Percentiles rank a stretch among this genome's conserved stretches.
Conservation (phyloP, 202 grass and related monocot species). For the Carex arenaria region DNA sequence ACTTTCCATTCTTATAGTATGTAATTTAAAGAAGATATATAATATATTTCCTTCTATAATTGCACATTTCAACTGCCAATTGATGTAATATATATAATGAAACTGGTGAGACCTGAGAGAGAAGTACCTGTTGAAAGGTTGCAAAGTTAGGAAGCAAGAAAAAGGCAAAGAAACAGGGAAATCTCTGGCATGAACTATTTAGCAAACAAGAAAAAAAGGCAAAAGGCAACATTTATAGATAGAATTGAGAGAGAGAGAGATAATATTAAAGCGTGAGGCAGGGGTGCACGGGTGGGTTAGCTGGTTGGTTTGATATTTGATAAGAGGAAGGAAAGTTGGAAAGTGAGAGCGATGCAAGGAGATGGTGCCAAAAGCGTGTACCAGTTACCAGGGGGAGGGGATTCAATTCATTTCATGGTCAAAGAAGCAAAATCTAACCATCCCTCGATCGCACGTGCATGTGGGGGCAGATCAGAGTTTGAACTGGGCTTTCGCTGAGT, state of each 20-base stretch:
- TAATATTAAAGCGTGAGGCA: neutral
- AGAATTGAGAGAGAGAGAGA: too few relatives aligned
- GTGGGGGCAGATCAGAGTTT: neutral
- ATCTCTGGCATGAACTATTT: constrained; percentile 4
- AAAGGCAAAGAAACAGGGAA: constrained; percentile 18
- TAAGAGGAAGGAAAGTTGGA: neutral
- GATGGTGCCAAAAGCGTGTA: neutral
- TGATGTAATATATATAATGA: neutral
- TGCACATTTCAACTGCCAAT: neutral
- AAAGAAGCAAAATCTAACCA: neutral
- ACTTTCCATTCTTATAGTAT: too few relatives aligned
- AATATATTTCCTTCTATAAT: neutral
- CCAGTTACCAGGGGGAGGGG: too few relatives aligned
- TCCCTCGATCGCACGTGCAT: neutral
- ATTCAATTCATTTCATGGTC: constrained; percentile 4
- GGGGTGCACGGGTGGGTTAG: constrained; percentile 1
- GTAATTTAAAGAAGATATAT: neutral
- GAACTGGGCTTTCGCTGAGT: neutral
- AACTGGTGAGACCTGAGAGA: neutral
- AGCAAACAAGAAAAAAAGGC: neutral
- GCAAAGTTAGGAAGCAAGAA: neutral
- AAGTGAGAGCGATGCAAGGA: constrained; percentile 4
- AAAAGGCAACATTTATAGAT: too few relatives aligned
- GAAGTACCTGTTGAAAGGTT: neutral
- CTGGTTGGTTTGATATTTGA: neutral